These are phyloP conservation scores for Aspergillus sp. DNA, from an alignment of 2,329 filamentous ascomycete species.

Conservation along the genomic window DNA sequence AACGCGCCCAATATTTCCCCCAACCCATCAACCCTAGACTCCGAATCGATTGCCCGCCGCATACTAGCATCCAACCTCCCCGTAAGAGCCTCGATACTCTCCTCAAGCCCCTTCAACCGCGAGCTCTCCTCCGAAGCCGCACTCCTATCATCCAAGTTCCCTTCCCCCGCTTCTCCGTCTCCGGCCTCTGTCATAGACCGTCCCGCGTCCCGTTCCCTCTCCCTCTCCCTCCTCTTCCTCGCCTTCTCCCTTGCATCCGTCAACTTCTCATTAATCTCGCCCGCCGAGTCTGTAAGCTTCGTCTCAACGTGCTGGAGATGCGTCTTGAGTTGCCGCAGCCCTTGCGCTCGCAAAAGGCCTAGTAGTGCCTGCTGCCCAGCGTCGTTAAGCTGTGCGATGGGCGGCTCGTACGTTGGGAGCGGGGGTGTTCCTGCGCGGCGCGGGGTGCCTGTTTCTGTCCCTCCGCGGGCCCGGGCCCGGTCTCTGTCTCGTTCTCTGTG, in stretches of 20 bases:
- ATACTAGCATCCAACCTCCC: constrained; percentile 58
- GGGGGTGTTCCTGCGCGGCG: constrained; percentile 13
- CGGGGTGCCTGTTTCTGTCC: background rate
- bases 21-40: constrained; percentile 47
- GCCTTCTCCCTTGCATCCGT: constrained; percentile 39
- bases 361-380: constrained; percentile 49
- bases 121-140: constrained; percentile 39
- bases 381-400: constrained; percentile 51
- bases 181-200: constrained; percentile 20
- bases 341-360: constrained; percentile 42
- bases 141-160: constrained; percentile 27
- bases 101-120: constrained; percentile 43
- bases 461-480: background rate
- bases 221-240: constrained; percentile 35
- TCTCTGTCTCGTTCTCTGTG: background rate
- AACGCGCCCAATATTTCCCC: constrained; percentile 46
- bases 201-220: constrained; percentile 13
- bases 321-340: constrained; percentile 47
- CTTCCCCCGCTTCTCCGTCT: constrained; percentile 20
- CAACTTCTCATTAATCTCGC: constrained; percentile 57
- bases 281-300: constrained; percentile 51
- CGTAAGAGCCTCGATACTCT: constrained; percentile 53
- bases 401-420: constrained; percentile 55
- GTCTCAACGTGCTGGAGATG: constrained; percentile 49
- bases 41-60: constrained; percentile 58